Conservation (phyloP, 2,329 filamentous ascomycete species). For the Gaeumannomyces sp. region DNA sequence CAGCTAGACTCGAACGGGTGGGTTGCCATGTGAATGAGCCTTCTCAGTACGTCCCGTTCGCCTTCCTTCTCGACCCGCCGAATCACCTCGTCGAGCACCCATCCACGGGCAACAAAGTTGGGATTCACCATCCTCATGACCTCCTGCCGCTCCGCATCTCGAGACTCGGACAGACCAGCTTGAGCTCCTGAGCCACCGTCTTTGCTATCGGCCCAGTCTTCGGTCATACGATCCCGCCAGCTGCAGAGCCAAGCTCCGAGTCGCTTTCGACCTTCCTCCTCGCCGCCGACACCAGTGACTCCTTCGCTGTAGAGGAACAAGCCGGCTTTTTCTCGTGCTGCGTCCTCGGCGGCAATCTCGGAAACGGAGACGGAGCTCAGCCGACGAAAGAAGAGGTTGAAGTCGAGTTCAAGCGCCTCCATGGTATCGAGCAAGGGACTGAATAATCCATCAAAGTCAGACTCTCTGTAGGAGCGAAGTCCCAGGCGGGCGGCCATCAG, state of each 20-base stretch:
- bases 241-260: conserved; percentile 75
- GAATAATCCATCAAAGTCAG: conserved; percentile 75
- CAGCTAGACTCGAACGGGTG: conserved; percentile 79
- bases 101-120: conserved; percentile 84
- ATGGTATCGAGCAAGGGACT: conserved; percentile 77
- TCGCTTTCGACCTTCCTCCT: conserved; percentile 57
- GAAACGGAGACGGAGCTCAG: conserved; percentile 58
- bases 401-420: conserved; percentile 79
- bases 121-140: conserved; percentile 87
- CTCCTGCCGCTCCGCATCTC: conserved; percentile 55
- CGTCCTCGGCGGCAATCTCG: conserved; percentile 59
- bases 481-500: conserved; percentile 79
- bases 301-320: conserved; percentile 78
- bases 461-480: conserved; percentile 59
- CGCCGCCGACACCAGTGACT: conserved; percentile 49
- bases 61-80: conserved; percentile 77
- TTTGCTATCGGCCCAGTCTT: conserved; percentile 60
- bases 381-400: conserved; percentile 87
- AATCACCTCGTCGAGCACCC: conserved; percentile 92
- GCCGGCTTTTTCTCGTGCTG: conserved; percentile 57
- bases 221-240: conserved; percentile 65
- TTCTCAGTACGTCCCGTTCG: conserved; percentile 70
- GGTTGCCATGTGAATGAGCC: conserved; percentile 76
- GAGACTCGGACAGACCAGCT: neutral
- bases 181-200: conserved; percentile 11